Percentiles rank a stretch among this genome's conserved stretches.
Conservation (phyloP, 2,329 filamentous ascomycete genomes). For the Trichoderma pleuroti region DNA sequence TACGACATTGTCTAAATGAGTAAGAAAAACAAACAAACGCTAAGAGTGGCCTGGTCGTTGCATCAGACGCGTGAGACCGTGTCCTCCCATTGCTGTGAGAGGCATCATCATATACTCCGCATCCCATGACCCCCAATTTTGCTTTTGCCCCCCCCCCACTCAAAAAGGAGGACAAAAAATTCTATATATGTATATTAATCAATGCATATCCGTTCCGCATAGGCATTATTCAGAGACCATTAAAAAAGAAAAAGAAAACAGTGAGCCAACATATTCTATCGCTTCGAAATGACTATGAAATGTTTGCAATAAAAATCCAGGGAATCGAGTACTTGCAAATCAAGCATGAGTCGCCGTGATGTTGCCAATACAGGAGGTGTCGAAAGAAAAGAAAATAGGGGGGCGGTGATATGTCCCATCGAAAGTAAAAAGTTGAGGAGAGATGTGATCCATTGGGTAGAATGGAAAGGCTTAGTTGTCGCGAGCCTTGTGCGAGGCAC, state of each 20-base stretch:
- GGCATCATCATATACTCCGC: background rate
- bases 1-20: background rate
- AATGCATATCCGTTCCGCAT: slow-evolving; percentile 2
- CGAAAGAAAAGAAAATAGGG: background rate
- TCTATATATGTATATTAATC: slow-evolving; percentile 4
- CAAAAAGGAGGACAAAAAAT: background rate
- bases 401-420: background rate
- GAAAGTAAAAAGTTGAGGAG: background rate
- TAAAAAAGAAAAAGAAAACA: too few species aligned
- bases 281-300: slow-evolving; percentile 3
- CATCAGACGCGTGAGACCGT: background rate
- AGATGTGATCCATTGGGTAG: background rate
- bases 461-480: background rate
- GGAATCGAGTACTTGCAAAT: background rate
- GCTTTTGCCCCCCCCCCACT: background rate
- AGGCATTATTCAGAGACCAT: background rate
- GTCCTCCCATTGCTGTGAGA: background rate
- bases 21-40: background rate
- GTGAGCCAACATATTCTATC: background rate
- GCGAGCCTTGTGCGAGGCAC: background rate
- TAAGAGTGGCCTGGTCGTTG: background rate
- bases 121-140: slow-evolving; percentile 1
- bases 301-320: background rate
- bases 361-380: background rate
- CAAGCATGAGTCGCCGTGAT: background rate